Evolutionary conservation across 2,329 filamentous ascomycete genomes (phyloP).

Genomic region (Pseudogymnoascus sp.): DNA sequence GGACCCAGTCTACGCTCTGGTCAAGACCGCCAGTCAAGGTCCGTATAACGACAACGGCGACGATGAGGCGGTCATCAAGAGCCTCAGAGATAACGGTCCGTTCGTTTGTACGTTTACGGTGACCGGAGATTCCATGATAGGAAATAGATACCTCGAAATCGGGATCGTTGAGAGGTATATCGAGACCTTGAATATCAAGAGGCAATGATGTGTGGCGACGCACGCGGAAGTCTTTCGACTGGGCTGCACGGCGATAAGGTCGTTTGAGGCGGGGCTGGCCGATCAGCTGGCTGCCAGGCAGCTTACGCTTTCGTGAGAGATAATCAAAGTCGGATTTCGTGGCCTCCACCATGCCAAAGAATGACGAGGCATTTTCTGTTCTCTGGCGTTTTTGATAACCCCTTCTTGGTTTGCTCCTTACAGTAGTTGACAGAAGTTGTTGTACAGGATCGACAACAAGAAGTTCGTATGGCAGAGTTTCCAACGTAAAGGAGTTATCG

Average conservation of each 20-base stretch:
- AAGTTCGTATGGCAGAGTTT: conserved; percentile 36
- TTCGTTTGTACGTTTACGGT: conserved; percentile 25
- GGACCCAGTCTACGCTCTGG: conserved; percentile 51
- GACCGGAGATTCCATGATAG: conserved; percentile 12
- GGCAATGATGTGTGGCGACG: conserved; percentile 18
- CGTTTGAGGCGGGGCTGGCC: not conserved
- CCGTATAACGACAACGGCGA: conserved; percentile 49
- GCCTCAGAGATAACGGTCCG: conserved; percentile 5
- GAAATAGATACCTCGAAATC: conserved; percentile 4
- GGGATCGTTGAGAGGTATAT: conserved; percentile 4
- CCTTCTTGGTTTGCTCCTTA: conserved; percentile 6
- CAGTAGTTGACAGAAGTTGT: conserved; percentile 15
- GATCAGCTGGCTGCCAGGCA: conserved; percentile 1
- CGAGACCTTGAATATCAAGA: conserved; percentile 21
- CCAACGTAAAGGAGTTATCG: conserved; percentile 32
- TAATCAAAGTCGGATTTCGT: conserved; percentile 4
- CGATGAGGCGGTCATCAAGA: conserved; percentile 39
- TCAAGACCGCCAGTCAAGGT: conserved; percentile 53
- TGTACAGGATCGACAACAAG: conserved; percentile 27
- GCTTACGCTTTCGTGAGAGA: not conserved
- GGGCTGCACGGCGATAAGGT: conserved; percentile 14
- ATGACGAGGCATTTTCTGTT: not conserved
- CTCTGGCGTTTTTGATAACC: conserved; percentile 1
- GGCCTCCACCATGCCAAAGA: conserved; percentile 3
- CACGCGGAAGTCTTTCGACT: conserved; percentile 19